Conservation (phyloP, 441 rosid species). For the Metrosideros polymorpha region DNA sequence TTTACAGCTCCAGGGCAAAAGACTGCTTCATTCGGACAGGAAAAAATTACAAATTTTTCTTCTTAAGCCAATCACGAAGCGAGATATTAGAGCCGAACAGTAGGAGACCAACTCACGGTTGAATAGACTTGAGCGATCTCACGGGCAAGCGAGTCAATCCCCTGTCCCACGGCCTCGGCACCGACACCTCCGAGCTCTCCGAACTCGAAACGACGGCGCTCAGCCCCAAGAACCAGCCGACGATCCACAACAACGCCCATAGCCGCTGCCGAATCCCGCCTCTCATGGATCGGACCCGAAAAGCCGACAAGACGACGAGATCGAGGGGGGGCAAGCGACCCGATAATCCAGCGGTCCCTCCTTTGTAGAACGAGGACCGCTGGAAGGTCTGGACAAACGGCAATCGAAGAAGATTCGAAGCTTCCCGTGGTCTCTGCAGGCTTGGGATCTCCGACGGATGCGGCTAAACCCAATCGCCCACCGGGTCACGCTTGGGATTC, state of each 20-base stretch:
- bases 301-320: not conserved
- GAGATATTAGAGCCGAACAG: not conserved
- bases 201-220: not conserved
- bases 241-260: not conserved
- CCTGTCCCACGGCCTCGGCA: not conserved
- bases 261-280: not conserved
- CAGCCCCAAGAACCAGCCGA: not conserved
- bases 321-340: not conserved
- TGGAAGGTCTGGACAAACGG: not conserved
- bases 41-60: not conserved
- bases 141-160: not conserved
- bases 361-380: not conserved
- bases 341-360: not conserved
- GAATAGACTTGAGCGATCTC: slow-evolving; percentile 4
- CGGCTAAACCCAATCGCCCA: not conserved
- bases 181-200: not conserved
- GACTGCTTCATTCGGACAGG: not conserved
- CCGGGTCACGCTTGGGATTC: not conserved
- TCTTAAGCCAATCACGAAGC: not conserved
- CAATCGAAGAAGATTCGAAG: not conserved
- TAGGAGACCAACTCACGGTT: not conserved
- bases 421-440: not conserved
- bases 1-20: not conserved
- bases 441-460: not conserved
- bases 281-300: not conserved